Percentiles rank a stretch among this genome's conserved stretches.
These are phyloP conservation scores for Saprolegnia parasitica DNA, from an alignment of 352 stramenopile species.

Conservation along the genomic window DNA sequence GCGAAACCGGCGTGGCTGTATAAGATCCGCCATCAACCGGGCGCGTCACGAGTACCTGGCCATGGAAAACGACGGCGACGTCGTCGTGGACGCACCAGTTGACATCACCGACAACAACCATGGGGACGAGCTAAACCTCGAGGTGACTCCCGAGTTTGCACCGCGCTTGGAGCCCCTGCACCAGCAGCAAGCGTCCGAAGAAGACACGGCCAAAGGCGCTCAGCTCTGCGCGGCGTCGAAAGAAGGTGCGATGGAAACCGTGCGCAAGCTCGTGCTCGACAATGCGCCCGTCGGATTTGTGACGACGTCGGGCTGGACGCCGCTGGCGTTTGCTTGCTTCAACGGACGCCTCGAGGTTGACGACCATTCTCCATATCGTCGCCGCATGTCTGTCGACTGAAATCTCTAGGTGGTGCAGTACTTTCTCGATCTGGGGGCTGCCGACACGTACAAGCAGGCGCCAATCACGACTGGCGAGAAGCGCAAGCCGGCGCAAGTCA, in stretches of 20 bases:
- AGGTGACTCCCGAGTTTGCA: constrained; percentile 36
- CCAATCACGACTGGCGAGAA: not conserved
- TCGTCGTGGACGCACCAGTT: constrained; percentile 1
- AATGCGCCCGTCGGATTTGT: constrained; percentile 59
- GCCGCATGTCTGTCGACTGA: not conserved
- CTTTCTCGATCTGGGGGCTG: constrained; percentile 61
- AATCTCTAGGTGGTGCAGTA: constrained; percentile 47
- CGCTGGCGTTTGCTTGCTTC: constrained; percentile 57
- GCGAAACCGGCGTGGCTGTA: not conserved
- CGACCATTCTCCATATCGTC: not conserved
- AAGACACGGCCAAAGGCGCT: constrained; percentile 51
- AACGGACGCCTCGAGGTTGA: constrained; percentile 56
- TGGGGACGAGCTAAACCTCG: constrained; percentile 28
- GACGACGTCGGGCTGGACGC: constrained; percentile 73
- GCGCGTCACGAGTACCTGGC: not conserved
- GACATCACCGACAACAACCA: constrained; percentile 5
- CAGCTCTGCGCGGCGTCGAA: constrained; percentile 61
- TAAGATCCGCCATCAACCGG: not conserved
- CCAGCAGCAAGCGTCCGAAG: constrained; percentile 47
- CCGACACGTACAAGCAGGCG: constrained; percentile 58
- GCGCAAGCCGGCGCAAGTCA: constrained; percentile 30
- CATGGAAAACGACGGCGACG: constrained; percentile 13
- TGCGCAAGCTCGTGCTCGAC: constrained; percentile 42
- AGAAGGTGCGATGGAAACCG: constrained; percentile 38
- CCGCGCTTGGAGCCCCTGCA: constrained; percentile 53